Conservation (phyloP, 2,329 filamentous ascomycete species). For the Teratosphaeriaceae sp. region DNA sequence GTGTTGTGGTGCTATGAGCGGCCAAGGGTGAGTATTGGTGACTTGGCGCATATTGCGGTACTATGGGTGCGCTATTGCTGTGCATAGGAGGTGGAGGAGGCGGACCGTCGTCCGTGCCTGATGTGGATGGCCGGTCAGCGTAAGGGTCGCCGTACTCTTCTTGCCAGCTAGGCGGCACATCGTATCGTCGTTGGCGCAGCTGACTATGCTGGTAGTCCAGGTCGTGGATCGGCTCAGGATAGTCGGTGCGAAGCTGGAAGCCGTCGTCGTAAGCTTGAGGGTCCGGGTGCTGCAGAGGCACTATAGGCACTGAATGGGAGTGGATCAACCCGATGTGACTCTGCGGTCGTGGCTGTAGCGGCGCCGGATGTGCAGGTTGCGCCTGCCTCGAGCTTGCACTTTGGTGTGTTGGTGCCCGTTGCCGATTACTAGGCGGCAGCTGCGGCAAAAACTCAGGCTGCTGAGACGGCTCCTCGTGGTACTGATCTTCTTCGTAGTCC, state of each 20-base stretch:
- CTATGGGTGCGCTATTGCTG: constrained; percentile 28
- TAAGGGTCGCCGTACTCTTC: constrained; percentile 21
- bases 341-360: constrained; percentile 17
- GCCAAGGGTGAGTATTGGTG: constrained; percentile 12
- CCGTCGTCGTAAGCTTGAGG: constrained; percentile 18
- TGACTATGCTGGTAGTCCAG: constrained; percentile 27
- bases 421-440: constrained; percentile 25
- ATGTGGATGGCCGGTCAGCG: constrained; percentile 12
- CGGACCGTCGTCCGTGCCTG: constrained; percentile 19
- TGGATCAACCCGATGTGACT: constrained; percentile 30
- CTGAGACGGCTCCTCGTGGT: constrained; percentile 40
- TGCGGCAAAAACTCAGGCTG: constrained; percentile 31
- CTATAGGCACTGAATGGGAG: constrained; percentile 39
- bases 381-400: constrained; percentile 15
- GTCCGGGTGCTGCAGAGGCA: constrained; percentile 53
- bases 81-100: constrained; percentile 33
- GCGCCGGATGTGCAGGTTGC: constrained; percentile 6
- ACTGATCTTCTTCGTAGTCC: constrained; percentile 6
- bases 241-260: constrained; percentile 23
- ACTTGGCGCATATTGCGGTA: constrained; percentile 17
- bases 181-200: constrained; percentile 19
- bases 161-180: constrained; percentile 23
- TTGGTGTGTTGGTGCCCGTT: constrained; percentile 24
- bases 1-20: constrained; percentile 18
- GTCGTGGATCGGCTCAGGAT: constrained; percentile 28